phyloP scores from a whole-genome alignment of 495 filamentous ascomycete genomes.

The Penicillium waksmanii region DNA sequence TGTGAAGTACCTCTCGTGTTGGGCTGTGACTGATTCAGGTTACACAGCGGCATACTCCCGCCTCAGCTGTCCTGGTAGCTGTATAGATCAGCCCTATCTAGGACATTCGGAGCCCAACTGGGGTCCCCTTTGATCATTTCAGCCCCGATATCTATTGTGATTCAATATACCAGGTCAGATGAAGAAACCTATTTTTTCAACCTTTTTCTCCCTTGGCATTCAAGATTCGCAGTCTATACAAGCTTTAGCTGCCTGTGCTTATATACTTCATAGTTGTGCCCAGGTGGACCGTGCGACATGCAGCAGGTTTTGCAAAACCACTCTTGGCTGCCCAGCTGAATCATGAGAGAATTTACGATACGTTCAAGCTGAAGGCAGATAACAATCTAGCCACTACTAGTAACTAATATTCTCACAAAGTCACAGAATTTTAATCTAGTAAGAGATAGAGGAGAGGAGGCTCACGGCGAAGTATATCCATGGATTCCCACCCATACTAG shows the following conservation, averaged over 20 bases:
- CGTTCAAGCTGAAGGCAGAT: no score
- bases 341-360: no score
- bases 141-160: neutral
- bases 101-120: neutral
- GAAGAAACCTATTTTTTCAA: no score
- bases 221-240: neutral
- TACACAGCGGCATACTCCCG: neutral
- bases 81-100: conserved; percentile 3
- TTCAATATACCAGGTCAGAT: neutral
- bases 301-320: neutral
- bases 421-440: no score
- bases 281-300: neutral
- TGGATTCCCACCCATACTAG: no score
- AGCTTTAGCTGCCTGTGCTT: neutral
- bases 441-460: no score
- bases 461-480: no score
- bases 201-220: neutral
- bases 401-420: no score
- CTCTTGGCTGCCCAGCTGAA: neutral
- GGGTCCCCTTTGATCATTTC: neutral
- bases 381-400: no score
- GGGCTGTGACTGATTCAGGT: neutral
- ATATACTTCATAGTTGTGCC: neutral
- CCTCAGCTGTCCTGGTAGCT: neutral
- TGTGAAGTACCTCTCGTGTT: neutral